These are phyloP conservation scores for Linnemannia zychae DNA, from an alignment of 192 early-diverging fungal genomes.

Conservation along the genomic window DNA sequence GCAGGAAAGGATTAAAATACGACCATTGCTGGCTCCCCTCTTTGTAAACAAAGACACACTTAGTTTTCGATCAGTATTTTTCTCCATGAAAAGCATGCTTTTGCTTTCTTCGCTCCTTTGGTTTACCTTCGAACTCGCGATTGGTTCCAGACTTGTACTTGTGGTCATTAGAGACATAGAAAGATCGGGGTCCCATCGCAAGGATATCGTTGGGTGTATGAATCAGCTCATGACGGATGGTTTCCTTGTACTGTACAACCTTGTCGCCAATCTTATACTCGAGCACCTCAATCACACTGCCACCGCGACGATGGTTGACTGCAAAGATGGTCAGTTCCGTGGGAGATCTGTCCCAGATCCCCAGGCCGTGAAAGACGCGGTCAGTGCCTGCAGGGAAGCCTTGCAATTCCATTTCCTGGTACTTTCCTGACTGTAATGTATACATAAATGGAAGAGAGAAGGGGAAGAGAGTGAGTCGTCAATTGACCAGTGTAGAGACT, in stretches of 20 bases:
- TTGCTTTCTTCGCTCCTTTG: not conserved
- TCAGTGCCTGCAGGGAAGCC: constrained; percentile 37
- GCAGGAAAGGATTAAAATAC: not conserved
- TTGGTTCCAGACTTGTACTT: constrained; percentile 23
- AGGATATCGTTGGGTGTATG: constrained; percentile 70
- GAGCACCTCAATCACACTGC: constrained; percentile 68
- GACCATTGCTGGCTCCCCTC: too few species aligned
- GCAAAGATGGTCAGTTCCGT: constrained; percentile 66
- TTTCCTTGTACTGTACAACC: constrained; percentile 61
- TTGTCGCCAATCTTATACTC: constrained; percentile 60
- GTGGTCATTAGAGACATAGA: constrained; percentile 73
- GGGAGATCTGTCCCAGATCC: constrained; percentile 61
- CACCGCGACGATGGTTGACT: constrained; percentile 70
- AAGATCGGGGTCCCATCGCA: constrained; percentile 62
- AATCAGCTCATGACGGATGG: constrained; percentile 65
- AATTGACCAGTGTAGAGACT: not conserved
- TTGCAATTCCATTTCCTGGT: constrained; percentile 55
- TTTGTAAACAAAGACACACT: not conserved
- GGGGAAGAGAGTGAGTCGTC: not conserved
- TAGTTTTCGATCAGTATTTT: not conserved
- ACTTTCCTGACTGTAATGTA: constrained; percentile 54
- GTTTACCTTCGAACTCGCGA: constrained; percentile 58
- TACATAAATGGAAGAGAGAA: not conserved
- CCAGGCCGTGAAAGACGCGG: constrained; percentile 67
- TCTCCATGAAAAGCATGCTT: not conserved